phyloP scores from a whole-genome alignment of 129 eudicot species.

The Centella asiatica region DNA sequence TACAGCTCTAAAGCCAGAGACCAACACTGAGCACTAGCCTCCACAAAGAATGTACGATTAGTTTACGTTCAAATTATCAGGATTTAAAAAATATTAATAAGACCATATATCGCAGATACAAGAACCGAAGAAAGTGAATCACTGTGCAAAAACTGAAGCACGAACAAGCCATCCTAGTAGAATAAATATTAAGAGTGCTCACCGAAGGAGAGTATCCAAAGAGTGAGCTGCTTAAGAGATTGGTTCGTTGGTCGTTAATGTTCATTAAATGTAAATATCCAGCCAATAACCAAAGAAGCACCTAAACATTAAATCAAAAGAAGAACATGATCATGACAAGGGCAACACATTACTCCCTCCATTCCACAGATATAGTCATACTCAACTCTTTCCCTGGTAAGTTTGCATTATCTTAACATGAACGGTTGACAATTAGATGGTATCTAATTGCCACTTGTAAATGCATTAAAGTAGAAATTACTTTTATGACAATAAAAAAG shows the following conservation, averaged over 20 bases:
- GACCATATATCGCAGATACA: no score
- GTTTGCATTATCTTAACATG: no score
- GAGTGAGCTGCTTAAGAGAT: constrained; percentile 36
- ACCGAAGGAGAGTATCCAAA: constrained; percentile 55
- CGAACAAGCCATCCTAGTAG: not conserved
- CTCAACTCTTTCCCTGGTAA: no score
- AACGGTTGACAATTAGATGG: no score
- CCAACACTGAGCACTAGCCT: not conserved
- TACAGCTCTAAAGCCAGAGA: constrained; percentile 1
- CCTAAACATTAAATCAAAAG: constrained; percentile 26
- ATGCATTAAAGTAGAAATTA: no score
- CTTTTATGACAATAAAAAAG: no score
- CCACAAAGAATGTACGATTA: not conserved
- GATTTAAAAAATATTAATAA: no score
- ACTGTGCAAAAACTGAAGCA: not conserved
- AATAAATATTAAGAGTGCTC: constrained; percentile 9
- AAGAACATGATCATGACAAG: constrained; percentile 6
- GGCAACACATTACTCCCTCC: no score
- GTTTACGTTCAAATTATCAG: not conserved
- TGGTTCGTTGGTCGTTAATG: constrained; percentile 24
- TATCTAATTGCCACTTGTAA: no score
- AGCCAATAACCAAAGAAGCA: constrained; percentile 52
- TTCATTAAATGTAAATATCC: constrained; percentile 24
- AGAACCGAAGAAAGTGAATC: not conserved
- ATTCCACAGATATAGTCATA: no score